These are phyloP conservation scores for Blastomyces percursus DNA, from an alignment of 2,329 filamentous ascomycete genomes.

Conservation along the genomic window DNA sequence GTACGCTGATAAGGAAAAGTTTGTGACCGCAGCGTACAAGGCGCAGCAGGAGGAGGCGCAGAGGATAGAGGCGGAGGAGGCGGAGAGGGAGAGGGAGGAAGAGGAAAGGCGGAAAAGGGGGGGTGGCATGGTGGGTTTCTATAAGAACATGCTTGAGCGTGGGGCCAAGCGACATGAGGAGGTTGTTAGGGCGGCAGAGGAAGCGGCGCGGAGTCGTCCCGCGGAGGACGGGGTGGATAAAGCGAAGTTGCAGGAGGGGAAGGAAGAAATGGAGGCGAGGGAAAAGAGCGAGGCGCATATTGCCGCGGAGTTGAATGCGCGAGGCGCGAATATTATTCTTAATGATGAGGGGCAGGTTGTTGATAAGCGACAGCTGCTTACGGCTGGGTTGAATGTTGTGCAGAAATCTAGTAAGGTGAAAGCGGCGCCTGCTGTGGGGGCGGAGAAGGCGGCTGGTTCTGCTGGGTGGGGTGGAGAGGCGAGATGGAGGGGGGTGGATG, in stretches of 20 bases:
- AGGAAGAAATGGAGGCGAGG: slow-evolving; percentile 21
- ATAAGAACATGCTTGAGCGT: slow-evolving; percentile 48
- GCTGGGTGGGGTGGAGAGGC: not conserved
- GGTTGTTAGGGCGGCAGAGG: slow-evolving; percentile 44
- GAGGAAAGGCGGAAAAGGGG: slow-evolving; percentile 39
- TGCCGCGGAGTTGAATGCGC: slow-evolving; percentile 44
- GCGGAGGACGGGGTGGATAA: slow-evolving; percentile 25
- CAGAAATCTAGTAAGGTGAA: slow-evolving; percentile 37
- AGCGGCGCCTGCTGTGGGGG: slow-evolving; percentile 8
- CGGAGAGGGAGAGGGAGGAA: slow-evolving; percentile 42
- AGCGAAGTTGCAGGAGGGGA: slow-evolving; percentile 14
- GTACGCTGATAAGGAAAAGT: slow-evolving; percentile 56
- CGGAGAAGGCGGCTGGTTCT: slow-evolving; percentile 9
- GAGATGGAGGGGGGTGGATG: slow-evolving; percentile 16
- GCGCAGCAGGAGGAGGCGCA: slow-evolving; percentile 51
- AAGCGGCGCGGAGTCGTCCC: slow-evolving; percentile 25
- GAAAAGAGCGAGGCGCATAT: slow-evolving; percentile 43
- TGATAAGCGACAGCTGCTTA: slow-evolving; percentile 52
- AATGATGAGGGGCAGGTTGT: slow-evolving; percentile 56
- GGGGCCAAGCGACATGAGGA: slow-evolving; percentile 48
- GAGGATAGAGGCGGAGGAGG: slow-evolving; percentile 48
- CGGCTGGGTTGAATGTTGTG: slow-evolving; percentile 51
- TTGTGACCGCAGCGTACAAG: slow-evolving; percentile 56
- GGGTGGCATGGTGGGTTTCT: slow-evolving; percentile 50
- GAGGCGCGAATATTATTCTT: slow-evolving; percentile 43